Evolutionary conservation across 2,329 filamentous ascomycete genomes (phyloP).

Genomic region (Aspergillus candidus): DNA sequence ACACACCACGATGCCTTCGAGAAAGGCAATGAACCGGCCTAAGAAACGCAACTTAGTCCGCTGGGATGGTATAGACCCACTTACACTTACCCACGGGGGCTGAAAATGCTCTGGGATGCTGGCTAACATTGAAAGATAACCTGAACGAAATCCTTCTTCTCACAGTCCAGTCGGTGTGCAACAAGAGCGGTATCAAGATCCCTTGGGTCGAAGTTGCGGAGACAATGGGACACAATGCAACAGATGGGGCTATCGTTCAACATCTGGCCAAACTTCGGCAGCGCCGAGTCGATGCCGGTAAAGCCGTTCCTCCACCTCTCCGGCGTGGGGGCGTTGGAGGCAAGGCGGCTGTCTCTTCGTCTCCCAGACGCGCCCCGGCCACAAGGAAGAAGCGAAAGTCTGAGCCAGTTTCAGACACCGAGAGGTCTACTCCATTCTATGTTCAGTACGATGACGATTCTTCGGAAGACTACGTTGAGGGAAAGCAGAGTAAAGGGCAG

Average conservation of each 20-base stretch:
- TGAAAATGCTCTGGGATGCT: background rate
- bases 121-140: conserved; percentile 30
- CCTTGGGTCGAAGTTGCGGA: conserved; percentile 39
- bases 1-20: conserved; percentile 1
- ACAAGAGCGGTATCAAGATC: conserved; percentile 31
- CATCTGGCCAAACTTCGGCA: conserved; percentile 42
- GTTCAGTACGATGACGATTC: no score
- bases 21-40: conserved; percentile 20
- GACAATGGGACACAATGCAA: conserved; percentile 36
- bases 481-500: no score
- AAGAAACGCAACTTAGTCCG: conserved; percentile 35
- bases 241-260: conserved; percentile 42
- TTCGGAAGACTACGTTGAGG: no score
- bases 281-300: conserved; percentile 27
- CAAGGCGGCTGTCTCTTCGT: conserved; percentile 1
- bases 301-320: conserved; percentile 36
- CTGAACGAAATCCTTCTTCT: conserved; percentile 40
- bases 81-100: background rate
- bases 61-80: conserved; percentile 34
- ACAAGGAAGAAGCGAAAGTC: no score
- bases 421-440: no score
- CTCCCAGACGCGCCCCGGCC: no score
- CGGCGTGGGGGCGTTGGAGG: conserved; percentile 27
- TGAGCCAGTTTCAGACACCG: background rate
- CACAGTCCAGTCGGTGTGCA: conserved; percentile 38